Evolutionary conservation across 345 rosid genomes (phyloP).

Genomic region (Arabis hirsuta): DNA sequence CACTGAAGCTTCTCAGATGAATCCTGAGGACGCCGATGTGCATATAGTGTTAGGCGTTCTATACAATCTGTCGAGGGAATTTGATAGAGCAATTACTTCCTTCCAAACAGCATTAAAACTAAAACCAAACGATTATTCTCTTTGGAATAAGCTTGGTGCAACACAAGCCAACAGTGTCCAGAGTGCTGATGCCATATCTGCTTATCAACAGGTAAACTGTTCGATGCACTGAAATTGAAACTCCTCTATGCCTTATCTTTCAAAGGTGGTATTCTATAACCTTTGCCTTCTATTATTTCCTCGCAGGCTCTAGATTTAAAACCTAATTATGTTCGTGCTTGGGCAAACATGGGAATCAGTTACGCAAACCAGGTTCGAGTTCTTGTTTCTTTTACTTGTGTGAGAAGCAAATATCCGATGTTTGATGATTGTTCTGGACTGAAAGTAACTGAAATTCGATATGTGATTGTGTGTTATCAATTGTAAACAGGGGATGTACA

Average conservation of each 20-base stretch:
- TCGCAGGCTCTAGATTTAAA: slow-evolving; percentile 95
- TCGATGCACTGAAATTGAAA: not conserved
- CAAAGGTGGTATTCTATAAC: not conserved
- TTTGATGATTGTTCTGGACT: slow-evolving; percentile 1
- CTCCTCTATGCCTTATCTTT: not conserved
- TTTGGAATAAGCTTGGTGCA: slow-evolving; percentile 99
- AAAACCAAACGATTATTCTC: slow-evolving; percentile 96
- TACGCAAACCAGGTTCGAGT: slow-evolving; percentile 92
- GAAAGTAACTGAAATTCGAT: not conserved
- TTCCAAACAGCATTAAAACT: slow-evolving; percentile 85
- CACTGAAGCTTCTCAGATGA: slow-evolving; percentile 82
- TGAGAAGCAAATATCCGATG: not conserved
- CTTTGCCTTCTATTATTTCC: not conserved
- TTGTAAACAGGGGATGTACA: slow-evolving; percentile 75
- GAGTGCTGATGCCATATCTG: slow-evolving; percentile 97
- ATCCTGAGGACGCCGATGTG: slow-evolving; percentile 98
- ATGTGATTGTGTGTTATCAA: slow-evolving; percentile 2
- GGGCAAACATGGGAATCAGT: slow-evolving; percentile 99
- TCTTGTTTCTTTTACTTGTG: slow-evolving; percentile 12
- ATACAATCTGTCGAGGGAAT: slow-evolving; percentile 89
- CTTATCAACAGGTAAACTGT: slow-evolving; percentile 79
- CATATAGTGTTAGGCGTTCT: slow-evolving; percentile 94
- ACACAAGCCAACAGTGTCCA: slow-evolving; percentile 99
- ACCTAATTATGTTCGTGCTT: slow-evolving; percentile 99
- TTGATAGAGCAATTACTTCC: slow-evolving; percentile 83